Evolutionary conservation across 2,329 filamentous ascomycete genomes (phyloP).

Genomic region (Ceratocystis cubensis): DNA sequence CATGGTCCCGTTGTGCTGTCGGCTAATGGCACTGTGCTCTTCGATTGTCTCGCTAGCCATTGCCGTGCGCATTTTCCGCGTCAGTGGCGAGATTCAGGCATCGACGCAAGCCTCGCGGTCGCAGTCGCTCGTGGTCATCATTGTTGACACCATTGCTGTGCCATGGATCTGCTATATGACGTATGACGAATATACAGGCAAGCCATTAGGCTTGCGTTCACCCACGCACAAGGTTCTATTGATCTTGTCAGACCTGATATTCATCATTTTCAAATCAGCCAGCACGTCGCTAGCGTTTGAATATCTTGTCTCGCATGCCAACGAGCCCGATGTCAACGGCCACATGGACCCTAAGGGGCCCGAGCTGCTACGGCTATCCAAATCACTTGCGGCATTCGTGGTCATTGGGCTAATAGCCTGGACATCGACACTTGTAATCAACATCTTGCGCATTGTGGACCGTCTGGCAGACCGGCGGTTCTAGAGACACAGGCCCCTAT

Average conservation of each 20-base stretch:
- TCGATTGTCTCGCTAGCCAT: slow-evolving; percentile 71
- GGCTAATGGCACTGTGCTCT: slow-evolving; percentile 69
- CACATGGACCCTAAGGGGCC: slow-evolving; percentile 16
- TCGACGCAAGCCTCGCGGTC: slow-evolving; percentile 44
- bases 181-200: slow-evolving; percentile 90
- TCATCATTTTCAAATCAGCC: slow-evolving; percentile 93
- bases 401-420: slow-evolving; percentile 76
- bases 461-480: slow-evolving; percentile 37
- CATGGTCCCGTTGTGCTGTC: slow-evolving; percentile 73
- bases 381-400: slow-evolving; percentile 64
- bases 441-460: slow-evolving; percentile 58
- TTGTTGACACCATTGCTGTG: slow-evolving; percentile 77
- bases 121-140: slow-evolving; percentile 77
- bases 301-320: slow-evolving; percentile 53
- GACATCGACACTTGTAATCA: slow-evolving; percentile 80
- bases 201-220: slow-evolving; percentile 75
- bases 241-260: slow-evolving; percentile 83
- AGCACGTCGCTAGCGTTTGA: slow-evolving; percentile 85
- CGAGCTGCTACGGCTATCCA: slow-evolving; percentile 31
- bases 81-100: slow-evolving; percentile 29
- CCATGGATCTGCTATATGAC: slow-evolving; percentile 90
- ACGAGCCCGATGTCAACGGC: slow-evolving; percentile 26
- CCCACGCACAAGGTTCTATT: slow-evolving; percentile 77
- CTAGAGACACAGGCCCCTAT: neutral
- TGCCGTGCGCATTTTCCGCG: slow-evolving; percentile 58